Conservation (phyloP, 495 filamentous ascomycete species). For the Elaphomyces granulatus region DNA sequence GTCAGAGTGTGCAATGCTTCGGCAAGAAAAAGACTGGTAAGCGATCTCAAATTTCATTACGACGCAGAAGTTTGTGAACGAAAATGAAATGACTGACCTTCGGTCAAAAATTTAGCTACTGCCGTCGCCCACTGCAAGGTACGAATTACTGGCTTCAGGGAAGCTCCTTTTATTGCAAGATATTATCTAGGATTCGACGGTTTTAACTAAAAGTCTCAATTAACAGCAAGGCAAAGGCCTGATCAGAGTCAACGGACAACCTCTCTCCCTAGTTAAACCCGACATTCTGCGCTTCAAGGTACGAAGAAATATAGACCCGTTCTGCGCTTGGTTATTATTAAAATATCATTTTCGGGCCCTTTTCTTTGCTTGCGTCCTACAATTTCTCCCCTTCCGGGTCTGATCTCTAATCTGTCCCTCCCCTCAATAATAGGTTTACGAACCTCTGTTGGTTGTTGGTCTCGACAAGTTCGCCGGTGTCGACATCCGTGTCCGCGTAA, state of each 20-base stretch:
- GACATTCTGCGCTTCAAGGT: conserved; percentile 97
- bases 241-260: conserved; percentile 96
- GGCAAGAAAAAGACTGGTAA: conserved; percentile 82
- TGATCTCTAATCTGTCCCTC: no score
- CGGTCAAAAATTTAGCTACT: conserved; percentile 41
- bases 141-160: conserved; percentile 26
- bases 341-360: conserved; percentile 1
- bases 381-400: no score
- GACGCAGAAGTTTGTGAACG: conserved; percentile 1
- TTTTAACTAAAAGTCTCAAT: no score
- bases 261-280: conserved; percentile 81
- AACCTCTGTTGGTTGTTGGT: conserved; percentile 91
- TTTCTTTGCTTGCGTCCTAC: no score
- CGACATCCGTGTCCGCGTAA: conserved; percentile 94
- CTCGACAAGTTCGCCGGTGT: conserved; percentile 91
- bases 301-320: conserved; percentile 8
- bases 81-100: conserved; percentile 7
- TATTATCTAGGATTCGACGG: conserved; percentile 4
- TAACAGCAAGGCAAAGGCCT: conserved; percentile 77
- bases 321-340: no score
- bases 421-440: conserved; percentile 56
- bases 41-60: no score
- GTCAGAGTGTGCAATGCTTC: conserved; percentile 87
- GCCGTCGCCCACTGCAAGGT: conserved; percentile 93
- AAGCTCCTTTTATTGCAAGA: background rate